These are phyloP conservation scores for Cyamopsis tetragonoloba DNA, from an alignment of 306 rosid genomes.

Conservation along the genomic window DNA sequence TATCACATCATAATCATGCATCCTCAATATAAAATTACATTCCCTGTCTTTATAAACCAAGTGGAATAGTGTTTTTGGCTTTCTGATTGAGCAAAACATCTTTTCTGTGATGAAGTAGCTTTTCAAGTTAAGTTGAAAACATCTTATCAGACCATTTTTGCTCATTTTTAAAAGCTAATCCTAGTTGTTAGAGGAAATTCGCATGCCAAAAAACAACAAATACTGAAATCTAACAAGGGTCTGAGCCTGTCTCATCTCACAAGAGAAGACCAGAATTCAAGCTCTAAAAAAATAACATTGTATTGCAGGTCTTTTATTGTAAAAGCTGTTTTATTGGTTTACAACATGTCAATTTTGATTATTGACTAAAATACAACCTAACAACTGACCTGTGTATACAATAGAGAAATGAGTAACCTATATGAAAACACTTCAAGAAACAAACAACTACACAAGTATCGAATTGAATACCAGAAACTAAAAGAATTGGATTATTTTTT, in stretches of 20 bases:
- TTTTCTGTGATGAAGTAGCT: not conserved
- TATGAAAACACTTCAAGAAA: not conserved
- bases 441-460: not conserved
- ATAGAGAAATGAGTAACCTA: not conserved
- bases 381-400: not conserved
- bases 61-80: not conserved
- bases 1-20: not conserved
- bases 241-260: not conserved
- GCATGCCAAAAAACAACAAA: not conserved
- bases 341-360: not conserved
- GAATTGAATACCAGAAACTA: not conserved
- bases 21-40: not conserved
- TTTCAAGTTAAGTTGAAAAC: not conserved
- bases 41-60: not conserved
- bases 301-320: not conserved
- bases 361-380: not conserved
- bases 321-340: not conserved
- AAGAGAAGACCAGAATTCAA: not conserved
- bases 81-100: not conserved
- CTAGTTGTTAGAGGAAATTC: not conserved
- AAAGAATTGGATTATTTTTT: not conserved
- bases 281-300: not conserved
- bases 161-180: not conserved
- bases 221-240: not conserved
- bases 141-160: not conserved